These are phyloP conservation scores for Phytophthora constricta DNA, from an alignment of 352 stramenopile species.

Conservation along the genomic window DNA sequence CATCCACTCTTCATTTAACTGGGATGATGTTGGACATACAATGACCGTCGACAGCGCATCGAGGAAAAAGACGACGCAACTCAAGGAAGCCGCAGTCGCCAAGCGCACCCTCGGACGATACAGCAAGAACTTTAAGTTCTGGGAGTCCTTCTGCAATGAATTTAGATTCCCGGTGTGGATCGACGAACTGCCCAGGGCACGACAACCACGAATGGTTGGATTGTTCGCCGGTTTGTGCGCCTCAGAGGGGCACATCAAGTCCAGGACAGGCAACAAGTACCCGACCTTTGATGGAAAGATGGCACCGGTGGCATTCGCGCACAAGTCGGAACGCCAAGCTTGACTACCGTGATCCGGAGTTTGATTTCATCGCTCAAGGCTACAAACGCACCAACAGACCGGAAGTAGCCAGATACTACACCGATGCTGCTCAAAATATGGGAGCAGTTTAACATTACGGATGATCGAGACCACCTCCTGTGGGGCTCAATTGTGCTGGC, in stretches of 20 bases:
- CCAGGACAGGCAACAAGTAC: conserved; percentile 27
- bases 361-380: conserved; percentile 30
- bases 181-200: no score
- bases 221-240: conserved; percentile 24
- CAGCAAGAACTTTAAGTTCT: no score
- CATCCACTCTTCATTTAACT: conserved; percentile 5
- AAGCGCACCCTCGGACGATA: no score
- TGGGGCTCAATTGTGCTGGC: no score
- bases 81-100: no score
- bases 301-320: conserved; percentile 27
- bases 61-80: no score
- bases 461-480: conserved; percentile 12
- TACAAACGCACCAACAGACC: conserved; percentile 39
- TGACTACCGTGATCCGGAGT: conserved; percentile 34
- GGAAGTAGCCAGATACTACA: conserved; percentile 43
- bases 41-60: no score
- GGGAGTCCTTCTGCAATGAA: no score
- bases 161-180: no score
- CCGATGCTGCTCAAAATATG: conserved; percentile 30
- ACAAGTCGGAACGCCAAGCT: conserved; percentile 28
- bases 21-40: conserved; percentile 7
- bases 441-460: not conserved
- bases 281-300: conserved; percentile 26
- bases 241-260: conserved; percentile 29
- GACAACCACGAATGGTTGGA: conserved; percentile 28